Base-by-base conservation (phyloP, 768 basidiomycete species). In the Russula griseocarnosa region DNA sequence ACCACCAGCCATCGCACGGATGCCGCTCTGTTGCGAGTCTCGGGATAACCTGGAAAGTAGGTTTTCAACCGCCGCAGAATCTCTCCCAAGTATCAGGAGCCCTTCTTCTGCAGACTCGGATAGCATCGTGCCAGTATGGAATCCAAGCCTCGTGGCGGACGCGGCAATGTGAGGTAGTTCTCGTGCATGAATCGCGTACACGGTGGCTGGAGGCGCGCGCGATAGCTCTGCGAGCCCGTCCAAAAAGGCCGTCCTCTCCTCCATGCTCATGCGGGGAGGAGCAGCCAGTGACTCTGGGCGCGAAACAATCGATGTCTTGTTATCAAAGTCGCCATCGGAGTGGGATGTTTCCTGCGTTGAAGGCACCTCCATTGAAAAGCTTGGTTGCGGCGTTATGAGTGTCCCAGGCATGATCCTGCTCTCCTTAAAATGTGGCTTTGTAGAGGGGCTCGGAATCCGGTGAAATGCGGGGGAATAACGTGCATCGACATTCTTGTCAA, bases 391-490 rank as follows among this genome's bases (percentile, higher is more conserved):
- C 6, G 68, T 55, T 28, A 63, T 14, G 11, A 69, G 55, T n/a
- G 68, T 69, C 24, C 68, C 68, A 18, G 68, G 68, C 68, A 69
- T 69, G 24, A 64, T 36, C 30, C 53, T 63, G 34, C 68, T 66
- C 18, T 62, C 59, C 51, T 52, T 59, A 46, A 55, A 63, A 22
- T 24, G 54, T 9, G 28, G n/a, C 55, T 58, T 52, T 20, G 58
- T 32, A 14, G 40, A 42, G 16, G 38, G 14, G 28, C 36, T 51
- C 36, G 46, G 53, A 24, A 3, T 49, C 44, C 42, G 51, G 30
- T 22, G 51, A 32, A 30, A 26, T 44, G 62, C 36, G 24, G 26
- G 32, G 47, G 60, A 22, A 38, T 30, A 14, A 34, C 53, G 32
- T 36, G 26, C 26, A 20, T 26, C 26, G 32, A 60, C 65, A 11